Evolutionary conservation across 2,329 filamentous ascomycete species (phyloP), one percentile per base, ranked within the genome.

Genomic region (Paraconiothyrium sp.): DNA sequence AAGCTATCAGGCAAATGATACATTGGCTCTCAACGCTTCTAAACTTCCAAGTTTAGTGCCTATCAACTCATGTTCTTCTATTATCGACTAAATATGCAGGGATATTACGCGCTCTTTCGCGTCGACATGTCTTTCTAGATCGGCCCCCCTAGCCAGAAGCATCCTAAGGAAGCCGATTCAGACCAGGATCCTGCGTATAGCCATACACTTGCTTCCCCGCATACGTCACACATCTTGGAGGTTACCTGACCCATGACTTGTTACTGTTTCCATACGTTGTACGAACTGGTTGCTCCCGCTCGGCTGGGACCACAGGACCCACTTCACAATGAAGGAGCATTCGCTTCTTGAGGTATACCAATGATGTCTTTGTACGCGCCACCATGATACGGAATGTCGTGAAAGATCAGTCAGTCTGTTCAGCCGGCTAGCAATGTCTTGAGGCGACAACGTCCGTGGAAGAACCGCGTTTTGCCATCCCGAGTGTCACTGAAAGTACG

Each of bases 331-430:
- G 39, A 10, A 16, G 13, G 52, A 55, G 27, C 39, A 35, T 46
- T 55, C 11, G 52, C 52, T 55, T 14, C n/a, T 35, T 55, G 30
- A 34, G 39, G 52, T 46, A 46, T 27, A 27, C 46, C n/a, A 34
- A 22, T 46, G 7, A 55, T 22, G 27, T 46, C 9, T 46, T 24
- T 14, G 27, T 46, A 27, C 5, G 14, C 24, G 22, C 4, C 20
- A 16, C 27, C n/a, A 24, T 54, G 24, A n/a, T 20, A 13, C 16
- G 20, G 14, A 9, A 35, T 1, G 27, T 16, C 9, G 14, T 44
- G 11, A 24, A 14, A 46, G 34, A 14, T 44, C 52, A 13, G 22
- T 46, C n/a, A 11, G 14, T 46, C 16, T 20, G 3, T 8, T 4
- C 16, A 46, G 14, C 14, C 24, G 6, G 41, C 3, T 46, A 55